A percentile compares a stretch with the other conserved stretches of the same genome.
phyloP scores from a whole-genome alignment of 2,329 filamentous ascomycete genomes.

The Daldinia eschscholtzii region DNA sequence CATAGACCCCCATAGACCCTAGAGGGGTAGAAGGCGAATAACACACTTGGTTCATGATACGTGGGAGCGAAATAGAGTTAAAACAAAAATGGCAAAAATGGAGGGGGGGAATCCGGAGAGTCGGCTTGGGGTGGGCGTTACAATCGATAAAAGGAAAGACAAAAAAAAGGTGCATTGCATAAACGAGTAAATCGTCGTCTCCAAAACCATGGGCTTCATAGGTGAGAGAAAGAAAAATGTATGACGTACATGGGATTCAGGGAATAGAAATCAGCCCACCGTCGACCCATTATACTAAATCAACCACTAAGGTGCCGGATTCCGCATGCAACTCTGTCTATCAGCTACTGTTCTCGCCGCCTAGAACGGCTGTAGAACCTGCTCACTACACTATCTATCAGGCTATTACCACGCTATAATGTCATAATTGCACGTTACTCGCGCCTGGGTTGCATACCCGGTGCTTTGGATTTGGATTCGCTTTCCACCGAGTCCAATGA shows the following conservation, averaged over 20 bases:
- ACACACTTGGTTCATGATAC: not conserved
- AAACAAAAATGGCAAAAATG: not conserved
- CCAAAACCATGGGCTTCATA: constrained; percentile 2
- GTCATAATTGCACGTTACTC: constrained; percentile 43
- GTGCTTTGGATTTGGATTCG: constrained; percentile 29
- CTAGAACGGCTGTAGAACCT: constrained; percentile 16
- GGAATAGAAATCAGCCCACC: constrained; percentile 34
- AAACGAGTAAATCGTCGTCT: constrained; percentile 15
- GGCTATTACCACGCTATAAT: constrained; percentile 46
- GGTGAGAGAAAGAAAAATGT: constrained; percentile 12
- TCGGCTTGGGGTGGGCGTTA: constrained; percentile 7
- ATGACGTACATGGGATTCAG: constrained; percentile 32
- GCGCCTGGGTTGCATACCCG: constrained; percentile 30
- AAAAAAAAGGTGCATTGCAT: constrained; percentile 16
- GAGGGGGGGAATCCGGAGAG: not conserved
- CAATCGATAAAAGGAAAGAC: constrained; percentile 34
- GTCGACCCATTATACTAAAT: constrained; percentile 30
- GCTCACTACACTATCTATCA: constrained; percentile 31
- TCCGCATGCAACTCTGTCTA: constrained; percentile 20
- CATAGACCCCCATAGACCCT: not conserved
- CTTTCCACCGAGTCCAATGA: constrained; percentile 37
- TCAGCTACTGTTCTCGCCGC: constrained; percentile 19
- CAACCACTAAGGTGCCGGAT: constrained; percentile 16
- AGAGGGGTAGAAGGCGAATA: constrained; percentile 1
- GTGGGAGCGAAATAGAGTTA: not conserved